Evolutionary conservation across 345 rosid genomes (phyloP).

Genomic region (Turritis glabra): DNA sequence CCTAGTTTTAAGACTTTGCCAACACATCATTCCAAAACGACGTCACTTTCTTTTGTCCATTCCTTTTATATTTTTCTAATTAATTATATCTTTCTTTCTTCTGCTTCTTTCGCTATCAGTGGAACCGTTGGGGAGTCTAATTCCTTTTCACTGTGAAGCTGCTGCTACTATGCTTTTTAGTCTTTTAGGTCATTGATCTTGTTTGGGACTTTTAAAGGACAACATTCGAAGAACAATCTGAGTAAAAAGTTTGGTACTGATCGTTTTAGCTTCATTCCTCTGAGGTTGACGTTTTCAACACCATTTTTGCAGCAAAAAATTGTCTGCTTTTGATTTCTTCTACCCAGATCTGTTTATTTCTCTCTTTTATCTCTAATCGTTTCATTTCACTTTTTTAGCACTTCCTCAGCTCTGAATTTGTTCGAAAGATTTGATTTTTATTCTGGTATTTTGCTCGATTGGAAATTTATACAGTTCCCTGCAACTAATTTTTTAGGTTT

Average conservation of each 20-base stretch:
- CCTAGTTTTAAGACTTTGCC: conserved; percentile 12
- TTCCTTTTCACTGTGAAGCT: neutral
- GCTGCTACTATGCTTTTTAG: conserved; percentile 16
- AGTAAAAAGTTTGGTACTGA: conserved; percentile 6
- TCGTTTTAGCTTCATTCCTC: conserved; percentile 1
- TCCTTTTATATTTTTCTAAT: neutral
- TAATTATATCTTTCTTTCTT: neutral
- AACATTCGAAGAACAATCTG: conserved; percentile 23
- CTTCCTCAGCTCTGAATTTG: neutral
- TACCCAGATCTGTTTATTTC: conserved; percentile 27
- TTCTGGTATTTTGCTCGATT: conserved; percentile 2
- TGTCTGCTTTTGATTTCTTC: neutral
- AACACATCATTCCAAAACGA: conserved; percentile 14
- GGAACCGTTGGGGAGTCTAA: conserved; percentile 41
- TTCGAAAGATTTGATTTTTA: conserved; percentile 1
- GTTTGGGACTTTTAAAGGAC: neutral
- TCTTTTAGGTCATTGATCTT: conserved; percentile 16
- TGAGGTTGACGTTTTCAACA: conserved; percentile 21
- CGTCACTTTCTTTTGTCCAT: conserved; percentile 13
- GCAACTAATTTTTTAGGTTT: neutral
- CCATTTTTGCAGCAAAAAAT: neutral
- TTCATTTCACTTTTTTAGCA: neutral
- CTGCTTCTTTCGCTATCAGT: conserved; percentile 31
- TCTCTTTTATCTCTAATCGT: neutral
- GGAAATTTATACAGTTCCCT: neutral